These are phyloP conservation scores for Ganoderma sinense DNA, from an alignment of 1,284 basidiomycete species.

Conservation along the genomic window DNA sequence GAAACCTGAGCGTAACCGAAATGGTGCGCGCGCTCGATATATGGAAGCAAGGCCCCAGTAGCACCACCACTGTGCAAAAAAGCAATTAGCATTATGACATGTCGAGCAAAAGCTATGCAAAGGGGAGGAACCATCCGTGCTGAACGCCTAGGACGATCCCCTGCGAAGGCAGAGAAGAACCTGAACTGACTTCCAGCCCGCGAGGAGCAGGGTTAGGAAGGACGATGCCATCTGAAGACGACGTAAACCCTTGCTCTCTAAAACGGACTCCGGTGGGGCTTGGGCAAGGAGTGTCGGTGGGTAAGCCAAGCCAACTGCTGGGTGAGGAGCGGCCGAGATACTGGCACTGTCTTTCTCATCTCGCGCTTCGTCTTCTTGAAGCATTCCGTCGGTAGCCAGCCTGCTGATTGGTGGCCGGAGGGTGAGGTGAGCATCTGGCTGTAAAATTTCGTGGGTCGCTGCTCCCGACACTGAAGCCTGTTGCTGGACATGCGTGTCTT, in stretches of 20 bases:
- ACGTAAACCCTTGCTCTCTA: slow-evolving; percentile 33
- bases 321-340: not conserved
- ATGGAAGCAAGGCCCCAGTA: slow-evolving; percentile 40
- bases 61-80: slow-evolving; percentile 36
- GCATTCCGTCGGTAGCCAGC: not conserved
- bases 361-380: slow-evolving; percentile 7
- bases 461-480: not conserved
- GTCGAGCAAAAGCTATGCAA: not conserved
- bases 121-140: not conserved
- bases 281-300: slow-evolving; percentile 15
- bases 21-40: slow-evolving; percentile 38
- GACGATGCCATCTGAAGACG: slow-evolving; percentile 34
- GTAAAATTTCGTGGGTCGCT: not conserved
- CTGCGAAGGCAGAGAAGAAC: not conserved
- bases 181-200: slow-evolving; percentile 40
- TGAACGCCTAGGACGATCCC: not conserved
- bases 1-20: slow-evolving; percentile 40
- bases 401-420: not conserved
- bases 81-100: not conserved
- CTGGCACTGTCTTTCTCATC: not conserved
- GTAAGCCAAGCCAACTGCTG: slow-evolving; percentile 12
- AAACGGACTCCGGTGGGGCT: slow-evolving; percentile 27
- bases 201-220: slow-evolving; percentile 37
- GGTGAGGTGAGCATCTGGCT: not conserved
- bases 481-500: not conserved